Percentiles rank a stretch among this genome's conserved stretches.
Conservation (phyloP, 73 alveolate species). For the Stentor roeselii region DNA sequence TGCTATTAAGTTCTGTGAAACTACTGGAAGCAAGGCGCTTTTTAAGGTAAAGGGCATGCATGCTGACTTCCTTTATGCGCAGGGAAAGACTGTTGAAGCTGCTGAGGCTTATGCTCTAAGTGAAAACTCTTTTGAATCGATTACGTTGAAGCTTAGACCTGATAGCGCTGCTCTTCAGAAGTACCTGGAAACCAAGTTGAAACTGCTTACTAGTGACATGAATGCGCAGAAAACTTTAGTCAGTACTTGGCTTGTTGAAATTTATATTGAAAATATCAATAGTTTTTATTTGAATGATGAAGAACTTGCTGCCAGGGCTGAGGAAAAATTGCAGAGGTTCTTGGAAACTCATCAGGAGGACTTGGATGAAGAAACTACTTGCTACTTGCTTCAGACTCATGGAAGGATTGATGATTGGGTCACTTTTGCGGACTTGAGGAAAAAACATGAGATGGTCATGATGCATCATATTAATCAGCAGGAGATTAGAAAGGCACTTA, state of each 20-base stretch:
- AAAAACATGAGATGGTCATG: conserved; percentile 78
- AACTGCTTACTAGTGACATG: conserved; percentile 54
- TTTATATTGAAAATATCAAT: conserved; percentile 67
- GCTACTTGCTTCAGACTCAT: conserved; percentile 73
- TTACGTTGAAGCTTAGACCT: conserved; percentile 67
- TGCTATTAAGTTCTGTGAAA: conserved; percentile 63
- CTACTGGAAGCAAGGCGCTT: conserved; percentile 33
- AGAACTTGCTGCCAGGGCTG: conserved; percentile 49
- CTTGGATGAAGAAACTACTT: conserved; percentile 65
- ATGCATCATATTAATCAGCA: conserved; percentile 84
- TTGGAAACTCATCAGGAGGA: conserved; percentile 59
- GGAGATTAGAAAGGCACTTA: conserved; percentile 73
- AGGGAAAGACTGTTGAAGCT: conserved; percentile 67
- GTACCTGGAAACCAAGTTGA: conserved; percentile 52
- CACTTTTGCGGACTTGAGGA: conserved; percentile 71
- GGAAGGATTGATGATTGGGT: conserved; percentile 89
- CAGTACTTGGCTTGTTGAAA: conserved; percentile 90
- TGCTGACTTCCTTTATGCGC: conserved; percentile 75
- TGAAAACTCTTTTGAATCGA: conserved; percentile 84
- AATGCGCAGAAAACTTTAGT: conserved; percentile 70
- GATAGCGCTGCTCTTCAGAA: conserved; percentile 54
- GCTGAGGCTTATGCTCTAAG: conserved; percentile 74
- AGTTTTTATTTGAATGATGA: conserved; percentile 45
- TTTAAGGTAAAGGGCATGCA: conserved; percentile 68
- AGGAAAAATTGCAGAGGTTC: conserved; percentile 32